Evolutionary conservation across 805 yeast genomes (phyloP), one percentile per base, ranked within the genome.

Genomic region (Tetrapisispora phaffii): DNA sequence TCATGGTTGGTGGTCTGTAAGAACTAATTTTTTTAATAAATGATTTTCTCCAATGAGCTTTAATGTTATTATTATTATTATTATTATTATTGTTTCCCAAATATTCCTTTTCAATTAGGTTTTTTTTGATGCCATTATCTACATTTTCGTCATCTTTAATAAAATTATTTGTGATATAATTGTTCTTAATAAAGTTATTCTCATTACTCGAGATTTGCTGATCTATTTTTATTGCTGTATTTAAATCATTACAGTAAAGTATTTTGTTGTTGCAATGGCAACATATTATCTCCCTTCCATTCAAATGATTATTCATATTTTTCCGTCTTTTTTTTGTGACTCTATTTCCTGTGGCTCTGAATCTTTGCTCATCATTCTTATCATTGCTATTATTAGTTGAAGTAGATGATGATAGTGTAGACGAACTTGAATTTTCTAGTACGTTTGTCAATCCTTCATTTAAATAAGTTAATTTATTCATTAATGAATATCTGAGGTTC

Each of bases 251-350:
- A 17, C 24, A 38, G 26, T 38, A 38, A 17, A 21, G 28, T 31
- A 38, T 38, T 38, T 38, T 38, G 26, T 38, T 31, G 8, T 38
- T 38, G 26, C 41, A 38, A 5, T 38, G 28, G 13, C 33, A 38
- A 21, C 41, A 38, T 16, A 28, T 28, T 4, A 38, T 38, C 19
- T 38, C 41, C 7, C 24, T 28, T 16, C 19, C 26, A 26, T 38
- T 28, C 9, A 13, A 19, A 12, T 13, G 16, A 12, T 17, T 38
- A 2, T 20, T 17, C 8, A 8, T 17, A 19, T 28, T 26, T 10
- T 24, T 24, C 8, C 13, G 13, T 26, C 13, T 24, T 15, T 28
- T 38, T 17, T 38, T 38, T 9, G 41, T 38, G 6, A 38, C 24
- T 10, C 13, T 38, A 17, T 38, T 36, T 15, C 10, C 21, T 22